Evolutionary conservation across 208 protist genomes (phyloP).

Genomic region (Trypanosoma conorhini): DNA sequence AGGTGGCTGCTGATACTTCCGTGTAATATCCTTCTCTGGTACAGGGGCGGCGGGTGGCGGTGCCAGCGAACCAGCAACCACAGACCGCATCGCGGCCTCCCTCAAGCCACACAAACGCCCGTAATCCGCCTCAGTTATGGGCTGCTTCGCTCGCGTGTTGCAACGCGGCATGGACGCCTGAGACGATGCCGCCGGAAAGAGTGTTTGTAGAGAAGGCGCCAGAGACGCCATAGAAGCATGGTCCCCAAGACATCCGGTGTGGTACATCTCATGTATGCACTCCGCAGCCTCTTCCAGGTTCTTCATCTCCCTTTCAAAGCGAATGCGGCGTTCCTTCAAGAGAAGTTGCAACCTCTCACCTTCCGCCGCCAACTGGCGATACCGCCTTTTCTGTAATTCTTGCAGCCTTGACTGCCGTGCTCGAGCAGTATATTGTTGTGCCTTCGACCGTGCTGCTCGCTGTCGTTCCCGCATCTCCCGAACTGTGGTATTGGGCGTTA

Average conservation of each 20-base stretch:
- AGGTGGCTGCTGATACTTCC: neutral
- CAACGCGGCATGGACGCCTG: neutral
- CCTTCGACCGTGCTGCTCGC: neutral
- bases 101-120: slow-evolving; percentile 5
- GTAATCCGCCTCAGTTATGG: slow-evolving; percentile 9
- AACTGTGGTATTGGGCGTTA: neutral
- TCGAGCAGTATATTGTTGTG: neutral
- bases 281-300: neutral
- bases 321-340: neutral
- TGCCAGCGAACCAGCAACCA: neutral
- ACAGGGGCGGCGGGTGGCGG: neutral
- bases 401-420: neutral
- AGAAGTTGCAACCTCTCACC: neutral
- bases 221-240: neutral
- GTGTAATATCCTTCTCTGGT: neutral
- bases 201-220: neutral
- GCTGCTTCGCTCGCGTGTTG: neutral
- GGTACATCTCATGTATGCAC: slow-evolving; percentile 4
- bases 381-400: neutral
- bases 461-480: neutral
- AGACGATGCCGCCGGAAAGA: neutral
- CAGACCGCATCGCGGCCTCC: neutral
- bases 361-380: neutral
- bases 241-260: neutral
- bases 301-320: slow-evolving; percentile 8